phyloP scores from a whole-genome alignment of 139 green algal species.

The Diplosphaera chodatii region DNA sequence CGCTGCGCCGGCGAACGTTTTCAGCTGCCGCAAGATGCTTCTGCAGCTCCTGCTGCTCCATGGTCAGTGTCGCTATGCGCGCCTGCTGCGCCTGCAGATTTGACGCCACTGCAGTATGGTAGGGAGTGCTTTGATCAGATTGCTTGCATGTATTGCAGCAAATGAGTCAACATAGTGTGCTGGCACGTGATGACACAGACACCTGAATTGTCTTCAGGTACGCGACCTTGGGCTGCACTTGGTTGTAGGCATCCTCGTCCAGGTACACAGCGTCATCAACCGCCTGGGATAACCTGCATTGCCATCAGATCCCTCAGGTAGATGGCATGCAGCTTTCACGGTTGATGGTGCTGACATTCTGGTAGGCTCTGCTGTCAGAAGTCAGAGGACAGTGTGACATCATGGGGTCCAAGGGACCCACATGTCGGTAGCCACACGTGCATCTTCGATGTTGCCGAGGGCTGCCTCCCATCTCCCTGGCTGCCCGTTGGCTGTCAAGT shows the following conservation, averaged over 20 bases:
- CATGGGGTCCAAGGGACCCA: too few relatives aligned
- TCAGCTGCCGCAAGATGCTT: conserved; percentile 28
- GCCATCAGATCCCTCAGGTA: too few relatives aligned
- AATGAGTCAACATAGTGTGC: too few relatives aligned
- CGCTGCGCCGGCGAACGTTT: conserved; percentile 9
- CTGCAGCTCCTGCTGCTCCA: conserved; percentile 49
- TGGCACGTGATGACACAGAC: too few relatives aligned
- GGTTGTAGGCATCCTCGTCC: conserved; percentile 61
- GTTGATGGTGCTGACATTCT: too few relatives aligned
- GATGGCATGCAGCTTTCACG: too few relatives aligned
- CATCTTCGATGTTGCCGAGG: conserved; percentile 43
- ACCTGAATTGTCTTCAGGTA: conserved; percentile 22
- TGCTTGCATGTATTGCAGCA: too few relatives aligned
- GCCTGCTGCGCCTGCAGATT: conserved; percentile 25
- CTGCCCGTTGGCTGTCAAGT: neutral
- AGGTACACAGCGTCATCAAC: conserved; percentile 66
- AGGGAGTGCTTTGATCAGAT: too few relatives aligned
- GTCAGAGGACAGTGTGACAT: too few relatives aligned
- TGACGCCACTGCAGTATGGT: too few relatives aligned
- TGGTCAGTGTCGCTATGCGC: conserved; percentile 16
- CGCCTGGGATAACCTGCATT: conserved; percentile 25
- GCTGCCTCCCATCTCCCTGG: conserved; percentile 18
- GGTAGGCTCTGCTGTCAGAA: too few relatives aligned
- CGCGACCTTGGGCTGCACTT: conserved; percentile 9
- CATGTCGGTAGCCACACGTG: conserved; percentile 28